phyloP scores from a whole-genome alignment of 768 basidiomycete species.

The Tylopilus vinaceipallidus region DNA sequence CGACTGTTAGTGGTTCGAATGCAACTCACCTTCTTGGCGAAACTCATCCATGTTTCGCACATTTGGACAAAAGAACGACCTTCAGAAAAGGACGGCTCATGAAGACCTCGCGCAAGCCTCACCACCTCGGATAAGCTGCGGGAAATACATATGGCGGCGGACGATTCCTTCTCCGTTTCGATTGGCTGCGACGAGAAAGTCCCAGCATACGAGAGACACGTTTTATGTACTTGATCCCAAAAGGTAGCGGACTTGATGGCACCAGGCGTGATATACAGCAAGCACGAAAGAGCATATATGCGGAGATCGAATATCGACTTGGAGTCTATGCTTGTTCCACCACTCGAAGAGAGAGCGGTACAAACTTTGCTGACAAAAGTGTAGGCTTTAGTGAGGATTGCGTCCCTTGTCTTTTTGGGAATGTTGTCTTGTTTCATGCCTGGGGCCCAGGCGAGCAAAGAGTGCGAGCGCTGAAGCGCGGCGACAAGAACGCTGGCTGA shows the following conservation, averaged over 20 bases:
- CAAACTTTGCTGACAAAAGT: constrained; percentile 43
- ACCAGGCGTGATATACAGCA: constrained; percentile 48
- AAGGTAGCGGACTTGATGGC: constrained; percentile 51
- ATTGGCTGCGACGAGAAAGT: constrained; percentile 15
- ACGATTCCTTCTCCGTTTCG: constrained; percentile 27
- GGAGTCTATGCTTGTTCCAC: constrained; percentile 9
- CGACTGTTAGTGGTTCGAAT: neutral
- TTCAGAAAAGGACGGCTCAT: constrained; percentile 41
- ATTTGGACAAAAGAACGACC: constrained; percentile 57
- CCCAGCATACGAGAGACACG: constrained; percentile 37
- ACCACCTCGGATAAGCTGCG: constrained; percentile 44
- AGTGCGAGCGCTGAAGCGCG: constrained; percentile 31
- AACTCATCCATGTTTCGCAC: constrained; percentile 70
- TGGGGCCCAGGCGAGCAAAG: constrained; percentile 55
- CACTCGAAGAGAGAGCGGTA: constrained; percentile 30
- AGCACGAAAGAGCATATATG: constrained; percentile 43
- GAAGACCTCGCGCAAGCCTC: constrained; percentile 34
- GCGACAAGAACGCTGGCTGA: constrained; percentile 26
- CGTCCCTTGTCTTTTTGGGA: constrained; percentile 54
- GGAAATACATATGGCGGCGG: constrained; percentile 37
- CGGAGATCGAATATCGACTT: constrained; percentile 38
- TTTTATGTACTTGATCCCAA: constrained; percentile 67
- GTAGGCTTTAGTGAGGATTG: constrained; percentile 59
- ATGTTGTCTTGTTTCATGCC: constrained; percentile 34
- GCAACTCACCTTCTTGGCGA: constrained; percentile 58